A percentile compares a stretch with the other conserved stretches of the same genome.
Evolutionary conservation across 371 early-diverging fungal genomes (phyloP).

Genomic region (Mucor piriformis): DNA sequence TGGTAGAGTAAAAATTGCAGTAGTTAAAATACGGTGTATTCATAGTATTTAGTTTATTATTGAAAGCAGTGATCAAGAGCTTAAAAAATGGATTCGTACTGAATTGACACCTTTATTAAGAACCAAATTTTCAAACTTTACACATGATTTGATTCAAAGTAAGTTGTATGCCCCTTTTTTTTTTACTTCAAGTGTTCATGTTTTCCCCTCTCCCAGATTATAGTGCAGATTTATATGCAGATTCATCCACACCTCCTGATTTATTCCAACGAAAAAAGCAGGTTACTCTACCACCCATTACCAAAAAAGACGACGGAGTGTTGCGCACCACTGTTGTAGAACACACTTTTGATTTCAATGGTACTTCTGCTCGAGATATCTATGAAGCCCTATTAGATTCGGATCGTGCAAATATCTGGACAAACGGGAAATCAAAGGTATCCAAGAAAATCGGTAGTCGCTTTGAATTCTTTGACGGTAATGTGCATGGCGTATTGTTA

Average conservation of each 20-base stretch:
- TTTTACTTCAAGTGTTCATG: no score
- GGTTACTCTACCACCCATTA: conserved; percentile 12
- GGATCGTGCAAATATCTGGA: conserved; percentile 78
- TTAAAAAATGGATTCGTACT: conserved; percentile 51
- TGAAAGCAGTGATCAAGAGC: neutral
- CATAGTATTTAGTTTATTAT: conserved; percentile 22
- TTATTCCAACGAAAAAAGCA: conserved; percentile 18
- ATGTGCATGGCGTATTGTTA: conserved; percentile 79
- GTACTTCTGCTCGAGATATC: conserved; percentile 77
- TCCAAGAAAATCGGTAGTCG: conserved; percentile 56
- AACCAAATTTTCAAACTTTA: conserved; percentile 65
- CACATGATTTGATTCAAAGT: conserved; percentile 72
- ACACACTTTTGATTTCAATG: conserved; percentile 80
- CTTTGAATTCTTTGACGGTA: conserved; percentile 85
- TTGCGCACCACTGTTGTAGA: conserved; percentile 70
- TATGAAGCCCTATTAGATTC: conserved; percentile 79
- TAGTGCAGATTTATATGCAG: conserved; percentile 79
- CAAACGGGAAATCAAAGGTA: conserved; percentile 57
- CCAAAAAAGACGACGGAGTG: conserved; percentile 21
- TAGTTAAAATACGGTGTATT: no score
- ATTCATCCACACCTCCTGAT: conserved; percentile 22
- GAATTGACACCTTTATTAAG: conserved; percentile 61
- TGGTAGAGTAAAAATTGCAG: conserved; percentile 60
- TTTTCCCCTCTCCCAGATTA: no score
- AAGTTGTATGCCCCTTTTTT: conserved; percentile 18